Conservation (phyloP, 306 rosid species). For the Bauhinia variegata region DNA sequence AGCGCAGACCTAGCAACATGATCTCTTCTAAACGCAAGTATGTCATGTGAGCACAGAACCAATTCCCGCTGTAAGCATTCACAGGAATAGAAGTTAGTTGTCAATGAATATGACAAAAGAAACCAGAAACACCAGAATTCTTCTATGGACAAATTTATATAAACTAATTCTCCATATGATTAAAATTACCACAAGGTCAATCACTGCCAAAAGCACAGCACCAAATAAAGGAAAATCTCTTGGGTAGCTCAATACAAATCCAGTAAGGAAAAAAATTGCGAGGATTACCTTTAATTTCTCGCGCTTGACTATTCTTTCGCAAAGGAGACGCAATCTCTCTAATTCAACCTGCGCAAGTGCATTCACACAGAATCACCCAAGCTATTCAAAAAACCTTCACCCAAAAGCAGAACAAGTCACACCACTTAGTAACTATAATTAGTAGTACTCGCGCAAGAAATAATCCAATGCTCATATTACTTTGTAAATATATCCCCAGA, state of each 20-base stretch:
- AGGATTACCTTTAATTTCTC: conserved; percentile 85
- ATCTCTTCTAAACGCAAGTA: conserved; percentile 86
- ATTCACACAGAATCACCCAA: conserved; percentile 24
- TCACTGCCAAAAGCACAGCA: conserved; percentile 1
- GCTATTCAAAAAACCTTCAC: conserved; percentile 9
- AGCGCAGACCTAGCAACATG: conserved; percentile 71
- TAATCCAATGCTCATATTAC: conserved; percentile 4
- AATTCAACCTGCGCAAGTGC: conserved; percentile 78
- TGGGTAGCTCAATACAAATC: neutral
- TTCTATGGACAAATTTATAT: neutral
- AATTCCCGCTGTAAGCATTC: conserved; percentile 78
- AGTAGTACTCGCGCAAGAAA: neutral
- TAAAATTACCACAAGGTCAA: conserved; percentile 17
- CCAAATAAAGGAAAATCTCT: conserved; percentile 17
- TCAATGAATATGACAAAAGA: conserved; percentile 30
- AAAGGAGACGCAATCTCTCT: conserved; percentile 92
- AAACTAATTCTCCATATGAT: neutral
- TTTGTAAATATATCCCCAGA: neutral
- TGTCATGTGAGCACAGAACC: conserved; percentile 83
- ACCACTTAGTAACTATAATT: neutral
- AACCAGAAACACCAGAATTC: neutral
- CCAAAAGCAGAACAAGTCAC: neutral
- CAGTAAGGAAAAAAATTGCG: neutral
- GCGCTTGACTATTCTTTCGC: conserved; percentile 93
- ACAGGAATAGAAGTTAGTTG: conserved; percentile 27